A percentile compares a stretch with the other conserved stretches of the same genome.
These are phyloP conservation scores for Monsonia emarginata DNA, from an alignment of 441 rosid genomes.

Conservation along the genomic window DNA sequence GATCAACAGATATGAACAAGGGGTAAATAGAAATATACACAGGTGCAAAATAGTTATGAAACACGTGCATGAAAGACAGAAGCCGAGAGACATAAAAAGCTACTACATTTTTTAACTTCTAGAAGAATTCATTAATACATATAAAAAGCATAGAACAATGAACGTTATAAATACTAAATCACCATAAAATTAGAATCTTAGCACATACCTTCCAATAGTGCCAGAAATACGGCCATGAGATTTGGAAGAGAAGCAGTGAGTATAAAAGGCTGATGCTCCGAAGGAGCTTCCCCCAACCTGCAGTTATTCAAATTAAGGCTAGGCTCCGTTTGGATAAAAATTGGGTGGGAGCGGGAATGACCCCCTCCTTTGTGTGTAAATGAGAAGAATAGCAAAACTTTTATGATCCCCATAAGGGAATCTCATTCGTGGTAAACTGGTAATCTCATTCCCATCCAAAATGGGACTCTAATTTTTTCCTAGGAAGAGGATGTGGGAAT, in stretches of 20 bases:
- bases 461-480: too few relatives aligned
- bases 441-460: too few relatives aligned
- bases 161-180: background rate
- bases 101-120: background rate
- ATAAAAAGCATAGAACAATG: background rate
- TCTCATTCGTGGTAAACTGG: too few relatives aligned
- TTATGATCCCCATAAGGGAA: too few relatives aligned
- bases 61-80: background rate
- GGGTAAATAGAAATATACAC: background rate
- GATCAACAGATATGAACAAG: background rate
- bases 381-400: too few relatives aligned
- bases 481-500: too few relatives aligned
- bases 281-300: conserved; percentile 73
- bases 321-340: too few relatives aligned
- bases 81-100: background rate
- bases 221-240: conserved; percentile 82
- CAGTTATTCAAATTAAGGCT: conserved; percentile 18
- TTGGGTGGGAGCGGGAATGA: too few relatives aligned
- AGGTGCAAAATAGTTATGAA: conserved; percentile 1
- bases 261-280: conserved; percentile 67
- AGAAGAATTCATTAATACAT: background rate
- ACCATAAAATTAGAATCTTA: conserved; percentile 2
- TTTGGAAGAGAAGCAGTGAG: conserved; percentile 55
- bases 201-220: conserved; percentile 61
- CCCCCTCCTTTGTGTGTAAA: too few relatives aligned